These are phyloP conservation scores for Neofusicoccum sp. DNA, from an alignment of 2,329 filamentous ascomycete species.

Conservation along the genomic window DNA sequence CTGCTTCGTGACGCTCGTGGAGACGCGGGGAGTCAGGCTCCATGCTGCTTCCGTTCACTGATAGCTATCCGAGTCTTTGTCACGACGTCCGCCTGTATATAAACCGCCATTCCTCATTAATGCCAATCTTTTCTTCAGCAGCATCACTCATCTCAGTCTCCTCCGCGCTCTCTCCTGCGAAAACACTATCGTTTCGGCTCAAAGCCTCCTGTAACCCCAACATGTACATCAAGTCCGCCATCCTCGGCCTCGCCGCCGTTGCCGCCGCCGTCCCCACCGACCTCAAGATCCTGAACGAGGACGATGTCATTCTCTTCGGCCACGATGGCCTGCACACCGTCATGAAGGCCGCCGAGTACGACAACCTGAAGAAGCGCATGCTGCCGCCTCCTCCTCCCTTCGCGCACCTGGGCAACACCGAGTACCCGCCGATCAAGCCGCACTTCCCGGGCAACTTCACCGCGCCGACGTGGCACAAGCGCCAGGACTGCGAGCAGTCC, in stretches of 20 bases:
- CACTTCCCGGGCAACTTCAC: not conserved
- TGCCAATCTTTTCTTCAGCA: too few species aligned
- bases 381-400: not conserved
- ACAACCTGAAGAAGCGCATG: not conserved
- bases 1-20: not conserved
- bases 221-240: not conserved
- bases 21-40: not conserved
- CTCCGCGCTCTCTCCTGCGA: not conserved
- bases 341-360: not conserved
- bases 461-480: not conserved
- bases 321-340: not conserved
- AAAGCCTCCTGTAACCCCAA: not conserved
- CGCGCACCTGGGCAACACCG: not conserved
- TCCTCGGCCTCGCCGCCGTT: not conserved
- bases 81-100: not conserved
- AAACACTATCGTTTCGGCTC: not conserved
- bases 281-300: conserved; percentile 1
- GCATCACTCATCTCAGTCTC: too few species aligned
- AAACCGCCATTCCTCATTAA: not conserved
- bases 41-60: not conserved
- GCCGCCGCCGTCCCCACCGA: not conserved
- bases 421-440: not conserved
- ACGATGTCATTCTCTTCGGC: conserved; percentile 1
- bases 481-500: not conserved
- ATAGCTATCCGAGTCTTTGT: not conserved